Percentiles rank a stretch among this genome's conserved stretches.
Conservation (phyloP, 2,329 filamentous ascomycete species). For the Cryphonectria japonica region DNA sequence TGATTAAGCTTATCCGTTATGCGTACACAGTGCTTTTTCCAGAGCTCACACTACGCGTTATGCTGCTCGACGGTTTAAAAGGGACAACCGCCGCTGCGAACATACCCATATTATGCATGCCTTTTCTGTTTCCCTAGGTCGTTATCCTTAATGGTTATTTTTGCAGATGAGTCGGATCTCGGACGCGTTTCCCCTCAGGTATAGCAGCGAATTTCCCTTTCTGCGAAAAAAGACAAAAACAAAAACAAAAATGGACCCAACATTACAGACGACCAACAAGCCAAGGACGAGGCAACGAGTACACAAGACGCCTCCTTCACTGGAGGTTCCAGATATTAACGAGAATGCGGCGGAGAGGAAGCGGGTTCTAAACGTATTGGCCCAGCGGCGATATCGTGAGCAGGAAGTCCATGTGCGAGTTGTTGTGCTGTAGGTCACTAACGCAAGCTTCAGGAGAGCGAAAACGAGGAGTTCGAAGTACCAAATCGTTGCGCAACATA, state of each 20-base stretch:
- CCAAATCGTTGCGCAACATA: neutral
- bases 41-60: constrained; percentile 12
- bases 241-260: neutral
- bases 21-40: constrained; percentile 7
- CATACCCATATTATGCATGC: neutral
- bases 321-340: constrained; percentile 52
- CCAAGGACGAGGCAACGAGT: constrained; percentile 43
- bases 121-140: neutral
- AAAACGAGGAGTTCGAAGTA: constrained; percentile 31
- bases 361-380: constrained; percentile 56
- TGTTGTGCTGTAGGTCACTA: constrained; percentile 24
- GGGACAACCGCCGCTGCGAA: neutral
- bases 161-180: neutral
- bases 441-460: constrained; percentile 34
- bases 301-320: constrained; percentile 44
- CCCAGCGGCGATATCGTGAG: constrained; percentile 57
- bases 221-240: neutral
- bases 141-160: neutral
- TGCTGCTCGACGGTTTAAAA: neutral
- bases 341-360: constrained; percentile 58
- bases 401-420: neutral
- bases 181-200: neutral
- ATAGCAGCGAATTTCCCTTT: neutral
- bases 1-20: constrained; percentile 7
- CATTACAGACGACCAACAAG: constrained; percentile 6